phyloP scores from a whole-genome alignment of 2,329 filamentous ascomycete genomes.

The Colletotrichum sp. region DNA sequence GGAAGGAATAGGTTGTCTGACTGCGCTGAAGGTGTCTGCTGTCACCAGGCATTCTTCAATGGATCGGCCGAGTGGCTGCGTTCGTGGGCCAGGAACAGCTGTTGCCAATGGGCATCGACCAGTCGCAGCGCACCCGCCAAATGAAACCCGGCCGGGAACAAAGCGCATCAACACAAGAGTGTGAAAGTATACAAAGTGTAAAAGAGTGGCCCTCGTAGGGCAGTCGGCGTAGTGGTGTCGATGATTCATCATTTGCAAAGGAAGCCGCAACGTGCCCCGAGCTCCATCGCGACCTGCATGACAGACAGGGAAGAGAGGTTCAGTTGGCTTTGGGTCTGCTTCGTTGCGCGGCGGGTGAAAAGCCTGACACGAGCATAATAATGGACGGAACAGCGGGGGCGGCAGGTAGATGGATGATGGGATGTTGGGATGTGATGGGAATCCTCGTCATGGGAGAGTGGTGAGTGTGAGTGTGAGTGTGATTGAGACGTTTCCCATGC shows the following conservation, averaged over 20 bases:
- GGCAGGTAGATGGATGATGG: background rate
- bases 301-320: conserved; percentile 1
- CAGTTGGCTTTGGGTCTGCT: background rate
- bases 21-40: background rate
- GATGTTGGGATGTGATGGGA: background rate
- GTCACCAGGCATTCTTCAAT: background rate
- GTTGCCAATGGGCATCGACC: background rate
- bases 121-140: background rate
- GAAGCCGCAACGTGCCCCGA: background rate
- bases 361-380: background rate
- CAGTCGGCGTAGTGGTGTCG: background rate
- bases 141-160: background rate
- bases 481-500: background rate
- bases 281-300: conserved; percentile 10
- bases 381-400: background rate
- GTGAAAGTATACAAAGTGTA: background rate
- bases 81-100: background rate
- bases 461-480: background rate
- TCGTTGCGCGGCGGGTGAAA: background rate
- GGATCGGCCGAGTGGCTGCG: background rate
- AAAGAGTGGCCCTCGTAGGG: background rate
- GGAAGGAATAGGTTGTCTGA: background rate
- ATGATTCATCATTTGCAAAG: conserved; percentile 15
- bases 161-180: background rate
- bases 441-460: background rate